phyloP scores from a whole-genome alignment of 371 early-diverging fungal species.

The Dichotomocladium elegans region DNA sequence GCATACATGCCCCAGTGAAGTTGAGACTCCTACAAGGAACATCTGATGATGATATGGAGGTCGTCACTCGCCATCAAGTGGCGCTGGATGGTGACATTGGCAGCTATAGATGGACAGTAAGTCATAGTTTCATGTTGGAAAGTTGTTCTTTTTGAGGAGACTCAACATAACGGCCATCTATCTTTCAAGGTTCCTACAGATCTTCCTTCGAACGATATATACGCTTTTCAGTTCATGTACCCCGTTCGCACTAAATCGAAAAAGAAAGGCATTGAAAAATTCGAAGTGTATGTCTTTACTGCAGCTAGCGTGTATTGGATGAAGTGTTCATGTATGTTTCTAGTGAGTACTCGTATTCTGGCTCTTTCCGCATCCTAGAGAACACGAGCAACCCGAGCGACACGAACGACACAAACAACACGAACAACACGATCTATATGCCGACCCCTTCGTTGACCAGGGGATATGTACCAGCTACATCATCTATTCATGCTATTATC shows the following conservation, averaged over 20 bases:
- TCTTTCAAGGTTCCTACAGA: conserved; percentile 7
- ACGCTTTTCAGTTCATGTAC: conserved; percentile 12
- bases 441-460: too few relatives aligned
- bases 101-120: too few relatives aligned
- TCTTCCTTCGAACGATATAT: conserved; percentile 1
- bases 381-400: too few relatives aligned
- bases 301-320: background rate
- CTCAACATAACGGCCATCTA: background rate
- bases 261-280: background rate
- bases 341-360: conserved; percentile 9
- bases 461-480: too few relatives aligned
- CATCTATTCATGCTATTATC: too few relatives aligned
- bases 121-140: background rate
- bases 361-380: conserved; percentile 1
- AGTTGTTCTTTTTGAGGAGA: conserved; percentile 1
- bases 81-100: too few relatives aligned
- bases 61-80: too few relatives aligned
- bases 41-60: too few relatives aligned
- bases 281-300: background rate
- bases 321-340: background rate
- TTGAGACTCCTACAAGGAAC: conserved; percentile 9
- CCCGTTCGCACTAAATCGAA: too few relatives aligned
- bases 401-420: too few relatives aligned
- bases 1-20: conserved; percentile 4
- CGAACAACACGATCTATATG: too few relatives aligned